Percentiles rank a stretch among this genome's conserved stretches.
Conservation (phyloP, 2,329 filamentous ascomycete species). For the Neofusicoccum sp. region DNA sequence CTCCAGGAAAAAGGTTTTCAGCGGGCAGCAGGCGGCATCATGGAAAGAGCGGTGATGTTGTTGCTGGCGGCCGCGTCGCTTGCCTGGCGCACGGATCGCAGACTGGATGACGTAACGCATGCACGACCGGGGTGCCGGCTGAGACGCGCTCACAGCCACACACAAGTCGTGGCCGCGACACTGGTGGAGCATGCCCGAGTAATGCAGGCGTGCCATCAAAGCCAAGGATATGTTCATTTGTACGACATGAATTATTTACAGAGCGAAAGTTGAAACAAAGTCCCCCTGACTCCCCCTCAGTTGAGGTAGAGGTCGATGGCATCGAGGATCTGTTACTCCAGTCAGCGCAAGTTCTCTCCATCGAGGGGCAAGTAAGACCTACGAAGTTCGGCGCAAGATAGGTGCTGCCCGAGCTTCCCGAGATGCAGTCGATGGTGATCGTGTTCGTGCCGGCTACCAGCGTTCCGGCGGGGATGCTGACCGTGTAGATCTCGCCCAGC, state of each 20-base stretch:
- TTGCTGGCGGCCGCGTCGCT: conserved; percentile 11
- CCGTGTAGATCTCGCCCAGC: conserved; percentile 62
- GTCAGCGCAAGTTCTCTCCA: neutral
- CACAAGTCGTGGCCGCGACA: conserved; percentile 1
- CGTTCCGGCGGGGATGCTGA: conserved; percentile 57
- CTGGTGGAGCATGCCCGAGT: neutral
- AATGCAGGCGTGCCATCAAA: neutral
- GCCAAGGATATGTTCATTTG: conserved; percentile 1
- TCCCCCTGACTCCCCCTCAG: neutral
- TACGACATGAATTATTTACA: conserved; percentile 11
- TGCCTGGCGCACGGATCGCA: neutral
- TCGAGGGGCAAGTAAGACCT: conserved; percentile 33
- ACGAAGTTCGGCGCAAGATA: conserved; percentile 59
- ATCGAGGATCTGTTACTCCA: neutral
- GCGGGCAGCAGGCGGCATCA: neutral
- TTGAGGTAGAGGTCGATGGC: conserved; percentile 10
- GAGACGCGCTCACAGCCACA: neutral
- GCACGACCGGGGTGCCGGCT: conserved; percentile 1
- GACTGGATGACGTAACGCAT: neutral
- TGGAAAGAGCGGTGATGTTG: conserved; percentile 13
- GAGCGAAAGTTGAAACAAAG: neutral
- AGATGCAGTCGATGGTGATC: conserved; percentile 58
- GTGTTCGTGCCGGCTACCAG: conserved; percentile 59
- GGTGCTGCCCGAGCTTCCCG: conserved; percentile 55
- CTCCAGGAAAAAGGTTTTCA: neutral